Evolutionary conservation across 345 rosid species (phyloP).

Genomic region (Gossypium australe): DNA sequence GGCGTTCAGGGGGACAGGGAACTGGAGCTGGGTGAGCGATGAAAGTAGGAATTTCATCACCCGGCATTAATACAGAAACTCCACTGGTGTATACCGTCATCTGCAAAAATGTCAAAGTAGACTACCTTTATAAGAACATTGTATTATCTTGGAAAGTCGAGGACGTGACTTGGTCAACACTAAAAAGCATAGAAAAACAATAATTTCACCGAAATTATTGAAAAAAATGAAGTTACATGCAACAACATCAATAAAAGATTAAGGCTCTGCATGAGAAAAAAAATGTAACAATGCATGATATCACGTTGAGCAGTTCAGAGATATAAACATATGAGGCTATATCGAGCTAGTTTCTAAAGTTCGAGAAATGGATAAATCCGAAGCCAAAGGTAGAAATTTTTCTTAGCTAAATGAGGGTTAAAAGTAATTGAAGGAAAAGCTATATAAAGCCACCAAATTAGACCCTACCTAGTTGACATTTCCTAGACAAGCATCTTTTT

Average conservation of each 20-base stretch:
- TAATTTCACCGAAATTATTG: too few species aligned
- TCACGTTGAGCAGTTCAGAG: neutral
- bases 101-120: constrained; percentile 32
- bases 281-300: neutral
- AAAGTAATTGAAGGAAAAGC: neutral
- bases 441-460: neutral
- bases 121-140: neutral
- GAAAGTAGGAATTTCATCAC: constrained; percentile 75
- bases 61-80: constrained; percentile 95
- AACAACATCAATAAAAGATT: neutral
- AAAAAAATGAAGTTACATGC: neutral
- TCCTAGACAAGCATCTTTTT: neutral
- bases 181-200: neutral
- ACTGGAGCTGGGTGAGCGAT: constrained; percentile 71
- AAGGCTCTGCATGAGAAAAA: neutral
- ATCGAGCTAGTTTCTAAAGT: neutral
- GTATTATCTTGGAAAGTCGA: neutral
- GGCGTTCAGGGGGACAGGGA: constrained; percentile 37
- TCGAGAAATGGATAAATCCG: neutral
- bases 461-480: neutral
- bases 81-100: constrained; percentile 71
- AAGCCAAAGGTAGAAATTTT: neutral
- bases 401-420: neutral
- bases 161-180: neutral
- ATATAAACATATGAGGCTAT: neutral